These are phyloP conservation scores for Thielaviopsis punctulata DNA, from an alignment of 2,329 filamentous ascomycete species.

Conservation along the genomic window DNA sequence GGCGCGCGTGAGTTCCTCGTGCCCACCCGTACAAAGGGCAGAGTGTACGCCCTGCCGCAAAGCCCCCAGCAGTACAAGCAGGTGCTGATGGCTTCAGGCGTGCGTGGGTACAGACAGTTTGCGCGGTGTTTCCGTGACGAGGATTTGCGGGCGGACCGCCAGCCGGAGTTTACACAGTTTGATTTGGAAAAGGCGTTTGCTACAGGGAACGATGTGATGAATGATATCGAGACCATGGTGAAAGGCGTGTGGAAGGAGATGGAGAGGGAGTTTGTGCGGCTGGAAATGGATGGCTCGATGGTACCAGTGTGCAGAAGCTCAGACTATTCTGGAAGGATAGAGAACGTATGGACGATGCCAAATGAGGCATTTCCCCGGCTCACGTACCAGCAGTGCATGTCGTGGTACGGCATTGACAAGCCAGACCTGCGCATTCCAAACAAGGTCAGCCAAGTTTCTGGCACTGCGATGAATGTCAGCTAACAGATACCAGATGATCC, in stretches of 20 bases:
- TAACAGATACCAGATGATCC: conserved; percentile 36
- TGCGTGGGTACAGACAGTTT: conserved; percentile 75
- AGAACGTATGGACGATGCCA: conserved; percentile 13
- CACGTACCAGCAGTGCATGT: conserved; percentile 64
- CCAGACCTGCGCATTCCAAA: conserved; percentile 68
- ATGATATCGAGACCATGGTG: conserved; percentile 32
- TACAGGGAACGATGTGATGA: conserved; percentile 52
- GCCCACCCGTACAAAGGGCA: conserved; percentile 57
- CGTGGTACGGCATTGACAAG: conserved; percentile 72
- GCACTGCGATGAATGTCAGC: background rate
- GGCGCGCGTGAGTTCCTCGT: conserved; percentile 90
- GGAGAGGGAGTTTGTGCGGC: conserved; percentile 23
- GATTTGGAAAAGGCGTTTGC: conserved; percentile 91
- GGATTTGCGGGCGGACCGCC: conserved; percentile 76
- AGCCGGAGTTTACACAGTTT: conserved; percentile 93
- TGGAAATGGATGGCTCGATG: conserved; percentile 17
- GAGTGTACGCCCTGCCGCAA: conserved; percentile 82
- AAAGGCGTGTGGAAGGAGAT: conserved; percentile 34
- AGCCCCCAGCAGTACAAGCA: conserved; percentile 99
- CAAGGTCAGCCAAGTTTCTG: conserved; percentile 27
- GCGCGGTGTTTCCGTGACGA: conserved; percentile 92
- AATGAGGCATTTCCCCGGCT: conserved; percentile 36
- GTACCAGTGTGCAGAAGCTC: conserved; percentile 16
- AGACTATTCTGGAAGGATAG: background rate
- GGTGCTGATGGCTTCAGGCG: conserved; percentile 81